phyloP scores from a whole-genome alignment of 192 early-diverging fungal species.

The Pilobolus umbonatus region DNA sequence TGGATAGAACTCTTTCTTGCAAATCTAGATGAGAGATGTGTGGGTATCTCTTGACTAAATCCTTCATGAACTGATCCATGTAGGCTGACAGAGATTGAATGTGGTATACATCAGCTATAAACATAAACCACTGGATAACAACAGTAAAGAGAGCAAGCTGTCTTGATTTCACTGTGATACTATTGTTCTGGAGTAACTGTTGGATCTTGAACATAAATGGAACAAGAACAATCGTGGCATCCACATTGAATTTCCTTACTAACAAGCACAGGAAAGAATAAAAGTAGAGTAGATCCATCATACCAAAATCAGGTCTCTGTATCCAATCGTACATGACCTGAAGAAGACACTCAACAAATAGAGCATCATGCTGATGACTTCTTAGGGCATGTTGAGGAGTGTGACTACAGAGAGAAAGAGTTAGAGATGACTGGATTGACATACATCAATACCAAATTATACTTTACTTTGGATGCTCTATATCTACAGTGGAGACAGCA shows the following conservation, averaged over 20 bases:
- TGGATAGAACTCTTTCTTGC: not conserved
- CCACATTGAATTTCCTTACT: constrained; percentile 17
- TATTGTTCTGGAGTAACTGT: constrained; percentile 7
- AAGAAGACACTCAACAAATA: constrained; percentile 18
- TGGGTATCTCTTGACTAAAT: not conserved
- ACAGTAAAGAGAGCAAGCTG: constrained; percentile 12
- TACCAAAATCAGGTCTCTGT: constrained; percentile 2
- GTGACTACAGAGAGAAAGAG: not conserved
- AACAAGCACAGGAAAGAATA: constrained; percentile 13
- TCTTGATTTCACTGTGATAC: not conserved
- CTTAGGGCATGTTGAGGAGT: constrained; percentile 7
- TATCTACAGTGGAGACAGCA: not conserved
- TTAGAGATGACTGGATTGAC: not conserved
- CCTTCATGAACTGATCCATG: constrained; percentile 2
- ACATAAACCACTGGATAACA: not conserved
- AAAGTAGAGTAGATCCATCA: constrained; percentile 3
- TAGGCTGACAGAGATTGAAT: constrained; percentile 9
- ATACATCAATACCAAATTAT: not conserved
- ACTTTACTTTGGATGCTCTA: not conserved
- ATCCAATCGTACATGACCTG: constrained; percentile 18
- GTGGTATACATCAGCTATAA: constrained; percentile 12
- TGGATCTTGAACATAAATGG: constrained; percentile 25
- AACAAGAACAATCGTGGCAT: constrained; percentile 18
- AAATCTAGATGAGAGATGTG: not conserved
- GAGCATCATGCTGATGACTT: constrained; percentile 17